Evolutionary conservation across 139 green algal species (phyloP).

Genomic region (Chlorella vulgaris): DNA sequence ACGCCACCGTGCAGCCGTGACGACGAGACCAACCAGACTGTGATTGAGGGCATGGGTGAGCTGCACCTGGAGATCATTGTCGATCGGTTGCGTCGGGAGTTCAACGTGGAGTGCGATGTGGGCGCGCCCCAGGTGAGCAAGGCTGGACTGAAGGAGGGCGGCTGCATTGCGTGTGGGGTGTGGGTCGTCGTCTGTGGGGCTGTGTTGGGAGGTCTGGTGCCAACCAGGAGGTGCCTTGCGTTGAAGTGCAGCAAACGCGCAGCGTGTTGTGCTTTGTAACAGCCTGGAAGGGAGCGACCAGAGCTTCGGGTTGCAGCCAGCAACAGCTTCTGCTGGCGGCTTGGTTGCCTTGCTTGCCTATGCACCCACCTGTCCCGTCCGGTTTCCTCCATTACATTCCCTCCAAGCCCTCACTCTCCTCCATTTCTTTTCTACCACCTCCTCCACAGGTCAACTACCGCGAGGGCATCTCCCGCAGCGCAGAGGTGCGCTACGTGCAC

Average conservation of each 20-base stretch:
- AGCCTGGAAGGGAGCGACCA: no score
- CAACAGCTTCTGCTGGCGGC: no score
- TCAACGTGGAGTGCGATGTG: slow-evolving; percentile 95
- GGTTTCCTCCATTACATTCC: no score
- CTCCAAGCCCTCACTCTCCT: no score
- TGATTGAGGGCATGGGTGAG: slow-evolving; percentile 99
- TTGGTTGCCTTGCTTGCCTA: no score
- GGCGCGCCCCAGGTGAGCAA: slow-evolving; percentile 89
- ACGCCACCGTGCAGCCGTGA: slow-evolving; percentile 65
- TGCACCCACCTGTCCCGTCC: no score
- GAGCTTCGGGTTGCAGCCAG: no score
- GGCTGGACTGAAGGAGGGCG: not conserved
- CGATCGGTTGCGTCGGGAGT: slow-evolving; percentile 95
- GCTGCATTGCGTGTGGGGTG: not conserved
- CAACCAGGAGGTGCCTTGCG: no score
- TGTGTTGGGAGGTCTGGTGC: not conserved
- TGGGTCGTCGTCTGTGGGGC: not conserved
- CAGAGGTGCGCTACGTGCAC: slow-evolving; percentile 93
- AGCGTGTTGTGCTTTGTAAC: no score
- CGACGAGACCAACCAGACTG: slow-evolving; percentile 94
- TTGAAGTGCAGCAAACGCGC: no score
- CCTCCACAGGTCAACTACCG: slow-evolving; percentile 96
- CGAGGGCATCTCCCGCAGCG: slow-evolving; percentile 86
- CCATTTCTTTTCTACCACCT: no score
- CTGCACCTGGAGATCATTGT: slow-evolving; percentile 99